Evolutionary conservation across 805 yeast species (phyloP), one percentile per base, ranked within the genome.

Genomic region (Ogataea chonburiensis): DNA sequence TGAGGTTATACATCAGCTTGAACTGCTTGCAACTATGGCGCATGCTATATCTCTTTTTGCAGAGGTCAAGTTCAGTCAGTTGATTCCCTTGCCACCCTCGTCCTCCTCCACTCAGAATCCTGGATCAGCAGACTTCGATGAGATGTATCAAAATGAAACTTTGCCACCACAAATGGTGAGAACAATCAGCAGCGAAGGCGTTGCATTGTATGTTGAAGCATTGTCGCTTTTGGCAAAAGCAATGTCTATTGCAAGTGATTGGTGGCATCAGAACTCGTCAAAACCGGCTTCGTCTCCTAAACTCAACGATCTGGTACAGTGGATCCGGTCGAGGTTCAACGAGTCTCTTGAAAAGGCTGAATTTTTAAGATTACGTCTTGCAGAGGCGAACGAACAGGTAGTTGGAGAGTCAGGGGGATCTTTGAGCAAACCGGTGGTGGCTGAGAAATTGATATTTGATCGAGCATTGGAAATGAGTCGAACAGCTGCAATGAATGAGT

Each of bases 401-500:
- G 36, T 28, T 15, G 34, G 38, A 2, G 28, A 35, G 19, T 35
- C 33, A 5, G 26, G 28, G 8, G 21, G 37, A 5, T 13, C 40
- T 4, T n/a, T 28, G 16, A 22, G 34, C 16, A 45, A 48, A 17
- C 52, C 55, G 35, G 70, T 79, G 5, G 71, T 81, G 37, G 86
- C 95, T 3, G 97, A 91, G 58, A 85, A 85, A 55, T 69, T 89
- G 46, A 77, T 89, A 17, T 93, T 91, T 62, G 96, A 93, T 51
- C 71, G 98, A 31, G 97, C 98, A 2, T 71, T 91, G 53, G 98
- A 91, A 53, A 86, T 89, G 68, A 85, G 96, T 3, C 76, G 95
- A 50, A 79, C 78, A 32, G 96, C 98, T 1, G 98, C 98, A 0
- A 81, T 84, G 38, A 79, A 82, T 56, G 98, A 91, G 62, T 68